phyloP scores from a whole-genome alignment of 495 filamentous ascomycete genomes.

The Podospora australis region DNA sequence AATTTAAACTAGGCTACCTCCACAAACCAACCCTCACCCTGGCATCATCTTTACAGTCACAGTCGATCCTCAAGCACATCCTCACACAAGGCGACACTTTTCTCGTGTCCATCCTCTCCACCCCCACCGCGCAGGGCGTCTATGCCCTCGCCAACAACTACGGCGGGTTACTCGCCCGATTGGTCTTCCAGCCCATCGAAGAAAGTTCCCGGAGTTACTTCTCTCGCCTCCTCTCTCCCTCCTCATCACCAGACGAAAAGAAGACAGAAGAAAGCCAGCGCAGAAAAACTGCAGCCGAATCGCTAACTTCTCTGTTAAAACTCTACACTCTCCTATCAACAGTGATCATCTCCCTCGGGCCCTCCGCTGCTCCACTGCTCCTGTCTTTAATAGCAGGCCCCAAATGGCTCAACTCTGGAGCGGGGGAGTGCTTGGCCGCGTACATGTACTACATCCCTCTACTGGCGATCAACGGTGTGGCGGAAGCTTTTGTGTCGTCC shows the following conservation, averaged over 20 bases:
- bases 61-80: constrained; percentile 81
- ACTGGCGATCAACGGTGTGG: constrained; percentile 83
- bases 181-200: constrained; percentile 92
- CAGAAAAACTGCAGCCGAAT: constrained; percentile 31
- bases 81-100: constrained; percentile 92
- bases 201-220: constrained; percentile 86
- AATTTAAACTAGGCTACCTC: no score
- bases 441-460: constrained; percentile 94
- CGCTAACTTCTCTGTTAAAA: constrained; percentile 48
- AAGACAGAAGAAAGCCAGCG: constrained; percentile 14
- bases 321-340: constrained; percentile 63
- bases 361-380: constrained; percentile 61
- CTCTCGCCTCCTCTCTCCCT: constrained; percentile 53
- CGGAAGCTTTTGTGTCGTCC: constrained; percentile 85
- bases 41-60: constrained; percentile 72
- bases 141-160: constrained; percentile 94
- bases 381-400: constrained; percentile 67
- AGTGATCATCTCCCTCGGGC: constrained; percentile 60
- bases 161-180: constrained; percentile 79
- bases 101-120: constrained; percentile 69
- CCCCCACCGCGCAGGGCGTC: constrained; percentile 76
- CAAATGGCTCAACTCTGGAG: constrained; percentile 61
- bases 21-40: constrained; percentile 60
- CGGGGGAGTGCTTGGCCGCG: constrained; percentile 56
- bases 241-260: constrained; percentile 11